phyloP scores from a whole-genome alignment of 192 early-diverging fungal species.

The Backusella liffmaniae region DNA sequence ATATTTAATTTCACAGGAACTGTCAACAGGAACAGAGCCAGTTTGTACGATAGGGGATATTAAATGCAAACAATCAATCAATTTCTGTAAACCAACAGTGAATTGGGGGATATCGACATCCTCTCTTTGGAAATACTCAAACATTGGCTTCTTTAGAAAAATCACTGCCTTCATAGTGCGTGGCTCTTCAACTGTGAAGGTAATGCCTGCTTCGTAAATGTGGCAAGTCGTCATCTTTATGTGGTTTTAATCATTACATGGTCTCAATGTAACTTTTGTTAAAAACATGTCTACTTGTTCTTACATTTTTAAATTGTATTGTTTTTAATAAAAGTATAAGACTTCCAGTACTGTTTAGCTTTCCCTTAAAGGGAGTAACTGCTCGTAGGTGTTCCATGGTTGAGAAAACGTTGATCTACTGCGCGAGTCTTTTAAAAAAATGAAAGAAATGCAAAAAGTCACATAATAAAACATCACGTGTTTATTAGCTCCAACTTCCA shows the following conservation, averaged over 20 bases:
- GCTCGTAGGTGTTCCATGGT: background rate
- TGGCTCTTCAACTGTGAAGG: background rate
- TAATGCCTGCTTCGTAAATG: background rate
- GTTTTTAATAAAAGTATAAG: background rate
- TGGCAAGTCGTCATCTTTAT: background rate
- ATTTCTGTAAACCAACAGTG: background rate
- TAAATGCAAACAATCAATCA: background rate
- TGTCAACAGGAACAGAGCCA: background rate
- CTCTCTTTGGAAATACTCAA: background rate
- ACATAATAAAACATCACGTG: background rate
- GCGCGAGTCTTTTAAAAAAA: background rate
- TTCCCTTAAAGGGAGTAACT: background rate
- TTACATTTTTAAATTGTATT: constrained; percentile 9
- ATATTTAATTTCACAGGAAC: constrained; percentile 23
- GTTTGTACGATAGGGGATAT: background rate
- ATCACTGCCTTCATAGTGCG: constrained; percentile 6
- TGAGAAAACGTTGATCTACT: background rate
- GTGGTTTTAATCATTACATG: background rate
- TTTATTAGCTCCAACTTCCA: background rate
- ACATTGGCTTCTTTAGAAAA: background rate
- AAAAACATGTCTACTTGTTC: background rate
- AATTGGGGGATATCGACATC: background rate
- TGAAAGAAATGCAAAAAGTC: background rate
- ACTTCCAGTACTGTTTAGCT: background rate
- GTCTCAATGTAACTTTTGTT: background rate